Percentiles rank a stretch among this genome's conserved stretches.
Evolutionary conservation across 352 stramenopile species (phyloP).

Genomic region (Phytophthora citrophthora): DNA sequence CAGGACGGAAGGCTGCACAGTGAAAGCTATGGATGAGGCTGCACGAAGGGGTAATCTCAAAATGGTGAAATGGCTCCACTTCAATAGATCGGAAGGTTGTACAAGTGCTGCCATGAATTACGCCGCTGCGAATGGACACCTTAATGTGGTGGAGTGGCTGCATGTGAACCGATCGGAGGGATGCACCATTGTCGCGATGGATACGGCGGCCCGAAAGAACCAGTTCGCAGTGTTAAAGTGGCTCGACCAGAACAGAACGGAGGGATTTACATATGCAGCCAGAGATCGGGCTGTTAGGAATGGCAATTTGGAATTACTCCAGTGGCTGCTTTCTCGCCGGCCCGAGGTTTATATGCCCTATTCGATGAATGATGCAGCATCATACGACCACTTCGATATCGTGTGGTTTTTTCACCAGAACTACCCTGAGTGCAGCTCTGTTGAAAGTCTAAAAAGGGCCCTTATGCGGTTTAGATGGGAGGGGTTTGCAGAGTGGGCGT

Average conservation of each 20-base stretch:
- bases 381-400: too few relatives aligned
- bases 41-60: not conserved
- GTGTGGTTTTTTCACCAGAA: too few relatives aligned
- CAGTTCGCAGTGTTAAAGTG: too few relatives aligned
- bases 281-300: conserved; percentile 5
- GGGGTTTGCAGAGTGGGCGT: too few relatives aligned
- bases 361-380: too few relatives aligned
- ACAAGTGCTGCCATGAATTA: not conserved
- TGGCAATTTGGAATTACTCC: conserved; percentile 9
- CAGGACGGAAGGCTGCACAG: not conserved
- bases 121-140: too few relatives aligned
- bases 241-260: too few relatives aligned
- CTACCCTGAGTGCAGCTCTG: too few relatives aligned
- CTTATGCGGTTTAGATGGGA: too few relatives aligned
- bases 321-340: conserved; percentile 2
- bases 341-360: not conserved
- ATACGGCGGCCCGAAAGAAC: too few relatives aligned
- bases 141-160: too few relatives aligned
- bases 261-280: not conserved
- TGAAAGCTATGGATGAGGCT: not conserved
- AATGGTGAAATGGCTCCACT: conserved; percentile 3
- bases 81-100: not conserved
- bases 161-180: not conserved
- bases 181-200: not conserved
- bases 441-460: too few relatives aligned